Base-by-base conservation (phyloP, 768 basidiomycete genomes). In the Lentinula lateritia region DNA sequence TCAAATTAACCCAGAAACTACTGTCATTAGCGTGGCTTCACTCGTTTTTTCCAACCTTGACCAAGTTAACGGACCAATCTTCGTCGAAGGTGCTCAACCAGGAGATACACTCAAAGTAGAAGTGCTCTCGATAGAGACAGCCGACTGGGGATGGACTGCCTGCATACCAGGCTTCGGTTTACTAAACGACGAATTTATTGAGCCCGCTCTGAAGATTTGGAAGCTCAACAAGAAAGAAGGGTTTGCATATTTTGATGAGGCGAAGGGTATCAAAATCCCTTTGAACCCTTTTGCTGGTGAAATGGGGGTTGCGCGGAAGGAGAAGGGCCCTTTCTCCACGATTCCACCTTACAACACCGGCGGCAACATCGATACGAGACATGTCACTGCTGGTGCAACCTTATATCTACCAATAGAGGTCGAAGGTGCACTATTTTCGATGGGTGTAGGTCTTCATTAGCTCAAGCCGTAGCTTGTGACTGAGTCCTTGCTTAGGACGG, bases 141-240 rank as follows among this genome's bases (percentile, higher is more conserved):
- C 82, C 8, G 73, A 79, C 7, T 87, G 85, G 85, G 85, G 85
- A 53, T 88, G 85, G 85, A 83, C 84, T 0, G 84, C 75, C 3
- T 62, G 82, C 55, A 79, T 86, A 46, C 82, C 84, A 0, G 84
- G 84, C 6, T 87, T 87, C 65, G 85, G 83, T 7, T 72, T 86
- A 4, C 74, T 87, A 23, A 68, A 76, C 39, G 84, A 86, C 62
- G 85, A 85, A 64, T 86, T 79, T 64, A 66, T 76, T 0, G 78
- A 75, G 36, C 78, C 82, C 0, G 78, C 72, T 7, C 68, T 87
- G 65, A 86, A 82, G 73, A 78, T 86, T 23, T 86, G 83, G 83
- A 72, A 72, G 53, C 71, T 87, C 50, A 70, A 80, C 52, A 70
- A 63, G 15, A 71, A 72, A 39, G 70, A 67, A 5, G 77, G 75